These are phyloP conservation scores for Salix caprea DNA, from an alignment of 345 rosid species.

Conservation along the genomic window DNA sequence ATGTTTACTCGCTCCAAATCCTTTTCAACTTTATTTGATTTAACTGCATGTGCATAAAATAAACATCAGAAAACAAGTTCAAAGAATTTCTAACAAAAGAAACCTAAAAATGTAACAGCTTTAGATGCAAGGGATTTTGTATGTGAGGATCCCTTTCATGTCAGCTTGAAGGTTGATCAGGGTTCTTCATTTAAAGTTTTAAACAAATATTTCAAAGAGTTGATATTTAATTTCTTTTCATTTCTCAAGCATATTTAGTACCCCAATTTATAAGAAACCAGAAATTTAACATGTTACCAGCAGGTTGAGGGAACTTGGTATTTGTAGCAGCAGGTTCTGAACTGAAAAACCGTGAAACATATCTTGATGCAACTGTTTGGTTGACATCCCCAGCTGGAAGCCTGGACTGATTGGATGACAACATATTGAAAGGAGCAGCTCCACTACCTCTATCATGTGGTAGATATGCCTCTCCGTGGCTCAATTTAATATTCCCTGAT, in stretches of 20 bases:
- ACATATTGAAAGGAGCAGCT: constrained; percentile 61
- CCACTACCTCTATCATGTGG: constrained; percentile 95
- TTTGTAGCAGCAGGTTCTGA: constrained; percentile 61
- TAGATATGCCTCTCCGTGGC: constrained; percentile 97
- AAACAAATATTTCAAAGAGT: neutral
- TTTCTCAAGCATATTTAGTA: too few species aligned
- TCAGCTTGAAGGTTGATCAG: neutral
- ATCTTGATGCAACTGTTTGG: constrained; percentile 83
- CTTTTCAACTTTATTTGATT: constrained; percentile 63
- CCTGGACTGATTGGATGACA: constrained; percentile 67
- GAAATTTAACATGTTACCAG: constrained; percentile 40
- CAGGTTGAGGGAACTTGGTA: constrained; percentile 51
- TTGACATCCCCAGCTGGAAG: constrained; percentile 60
- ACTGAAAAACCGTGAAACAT: constrained; percentile 67
- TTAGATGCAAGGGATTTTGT: neutral
- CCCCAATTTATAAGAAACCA: too few species aligned
- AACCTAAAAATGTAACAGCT: neutral
- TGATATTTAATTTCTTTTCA: too few species aligned
- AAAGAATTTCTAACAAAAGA: neutral
- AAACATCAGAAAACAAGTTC: constrained; percentile 4
- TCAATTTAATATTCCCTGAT: constrained; percentile 88
- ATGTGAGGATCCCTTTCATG: neutral
- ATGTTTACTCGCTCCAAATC: constrained; percentile 59
- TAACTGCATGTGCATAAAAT: constrained; percentile 39
- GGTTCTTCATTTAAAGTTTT: neutral